Base-by-base conservation (phyloP, 108 stramenopile species). In the Fistulifera pelliculosa region DNA sequence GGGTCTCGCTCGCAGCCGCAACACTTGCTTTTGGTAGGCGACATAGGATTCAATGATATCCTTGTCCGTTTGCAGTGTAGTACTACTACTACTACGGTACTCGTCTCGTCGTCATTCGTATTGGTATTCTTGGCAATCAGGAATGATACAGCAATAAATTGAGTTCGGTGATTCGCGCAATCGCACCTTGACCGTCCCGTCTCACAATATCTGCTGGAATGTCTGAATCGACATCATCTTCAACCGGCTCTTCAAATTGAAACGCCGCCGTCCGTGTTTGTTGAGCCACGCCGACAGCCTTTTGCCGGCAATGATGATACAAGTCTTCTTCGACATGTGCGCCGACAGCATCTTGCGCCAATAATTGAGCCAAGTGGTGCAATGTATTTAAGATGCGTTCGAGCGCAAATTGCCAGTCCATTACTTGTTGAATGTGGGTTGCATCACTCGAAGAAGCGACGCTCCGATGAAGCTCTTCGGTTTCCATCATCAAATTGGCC, bases 1-100 rank as follows among this genome's bases (percentile, higher is more conserved):
- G 2, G 77, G 82, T 59, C 81, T 85, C 56, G 75, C 64, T 14
- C 88, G 74, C 25, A 75, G 54, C 23, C 84, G 81, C 11, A 90
- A 54, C 16, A 80, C 73, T 56, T 75, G 68, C 45, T 77, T 54
- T 68, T 90, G 88, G 56, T 83, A 86, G 31, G 68, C 52, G 14
- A 68, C 53, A 51, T 90, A 90, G 2, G 55, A 48, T 0, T 71
- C 60, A 42, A 76, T 58, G 42, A 73, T 65, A 31, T 74, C 53
- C 2, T 54, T 15, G 19, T 38, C 58, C 4, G 47, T 28, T n/a
- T n/a, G n/a, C n/a, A n/a, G n/a, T n/a, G n/a, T n/a, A n/a, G n/a
- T n/a, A n/a, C n/a, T n/a, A n/a, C n/a, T n/a, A n/a, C n/a, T n/a
- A n/a, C n/a, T n/a, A n/a, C n/a, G n/a, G n/a, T n/a, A n/a, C n/a